phyloP scores from a whole-genome alignment of 1,284 basidiomycete species.

The Xerocomus minutiporus region DNA sequence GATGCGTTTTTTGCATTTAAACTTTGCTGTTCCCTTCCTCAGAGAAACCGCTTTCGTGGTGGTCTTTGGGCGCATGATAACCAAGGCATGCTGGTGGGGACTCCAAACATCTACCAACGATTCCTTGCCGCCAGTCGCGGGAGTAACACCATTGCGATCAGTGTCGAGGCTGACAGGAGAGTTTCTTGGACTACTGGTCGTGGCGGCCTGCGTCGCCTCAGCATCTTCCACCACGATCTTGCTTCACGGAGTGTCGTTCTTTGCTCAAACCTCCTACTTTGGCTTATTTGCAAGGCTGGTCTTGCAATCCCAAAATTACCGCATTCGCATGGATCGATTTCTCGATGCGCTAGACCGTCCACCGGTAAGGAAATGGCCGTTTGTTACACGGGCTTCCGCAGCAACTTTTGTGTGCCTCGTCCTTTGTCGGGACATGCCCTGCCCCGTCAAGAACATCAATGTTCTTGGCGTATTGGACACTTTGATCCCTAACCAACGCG shows the following conservation, averaged over 20 bases:
- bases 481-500: slow-evolving; percentile 14
- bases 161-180: slow-evolving; percentile 12
- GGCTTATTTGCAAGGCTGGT: slow-evolving; percentile 14
- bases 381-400: slow-evolving; percentile 12
- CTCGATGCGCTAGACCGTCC: slow-evolving; percentile 9
- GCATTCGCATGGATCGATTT: slow-evolving; percentile 13
- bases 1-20: slow-evolving; percentile 13
- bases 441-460: slow-evolving; percentile 13
- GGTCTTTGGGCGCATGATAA: slow-evolving; percentile 7
- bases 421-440: slow-evolving; percentile 12
- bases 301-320: slow-evolving; percentile 18
- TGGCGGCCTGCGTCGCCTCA: slow-evolving; percentile 3
- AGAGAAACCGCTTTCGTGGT: slow-evolving; percentile 2
- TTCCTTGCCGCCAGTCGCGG: background rate
- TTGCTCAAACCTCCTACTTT: slow-evolving; percentile 16
- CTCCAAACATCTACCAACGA: background rate
- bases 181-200: slow-evolving; percentile 9
- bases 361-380: slow-evolving; percentile 12
- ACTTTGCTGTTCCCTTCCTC: slow-evolving; percentile 8
- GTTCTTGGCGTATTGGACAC: slow-evolving; percentile 11
- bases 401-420: slow-evolving; percentile 15
- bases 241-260: slow-evolving; percentile 8
- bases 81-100: slow-evolving; percentile 14
- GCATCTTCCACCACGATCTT: slow-evolving; percentile 3
- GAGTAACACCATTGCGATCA: slow-evolving; percentile 8